phyloP scores from a whole-genome alignment of 768 basidiomycete genomes.

The Trametes villosa region DNA sequence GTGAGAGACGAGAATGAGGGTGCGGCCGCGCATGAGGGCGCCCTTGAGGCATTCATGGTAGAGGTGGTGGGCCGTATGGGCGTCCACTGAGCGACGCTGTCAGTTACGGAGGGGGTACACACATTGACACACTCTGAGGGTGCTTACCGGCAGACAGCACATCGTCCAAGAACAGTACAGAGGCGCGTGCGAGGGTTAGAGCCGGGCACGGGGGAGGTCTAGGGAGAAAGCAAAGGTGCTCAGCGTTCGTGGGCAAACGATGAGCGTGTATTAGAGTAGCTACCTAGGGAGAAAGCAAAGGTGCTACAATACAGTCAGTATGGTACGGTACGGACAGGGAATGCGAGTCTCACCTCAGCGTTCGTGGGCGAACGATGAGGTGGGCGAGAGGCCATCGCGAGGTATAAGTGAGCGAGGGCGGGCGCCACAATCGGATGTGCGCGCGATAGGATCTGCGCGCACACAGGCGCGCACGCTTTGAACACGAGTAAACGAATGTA shows the following conservation, averaged over 20 bases:
- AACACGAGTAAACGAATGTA: no score
- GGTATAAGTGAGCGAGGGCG: no score
- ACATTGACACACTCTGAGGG: background rate
- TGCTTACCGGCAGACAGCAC: constrained; percentile 56
- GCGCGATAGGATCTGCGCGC: no score
- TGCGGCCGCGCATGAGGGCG: constrained; percentile 75
- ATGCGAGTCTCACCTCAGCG: background rate
- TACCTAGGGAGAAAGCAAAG: background rate
- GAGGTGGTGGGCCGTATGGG: constrained; percentile 82
- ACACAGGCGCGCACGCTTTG: no score
- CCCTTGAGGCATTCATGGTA: constrained; percentile 81
- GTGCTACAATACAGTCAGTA: background rate
- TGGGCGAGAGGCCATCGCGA: no score
- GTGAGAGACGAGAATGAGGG: constrained; percentile 90
- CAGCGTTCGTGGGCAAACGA: background rate
- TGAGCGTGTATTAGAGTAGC: background rate
- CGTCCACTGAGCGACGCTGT: constrained; percentile 64
- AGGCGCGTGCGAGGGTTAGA: constrained; percentile 53
- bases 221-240: background rate
- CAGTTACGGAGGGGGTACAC: background rate
- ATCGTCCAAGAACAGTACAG: constrained; percentile 82
- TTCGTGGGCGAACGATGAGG: background rate
- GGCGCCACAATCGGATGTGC: no score
- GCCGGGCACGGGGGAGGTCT: no score
- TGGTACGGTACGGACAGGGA: background rate